Base-by-base conservation (phyloP, 148 eudicot genomes). In the Linanthus parryae region DNA sequence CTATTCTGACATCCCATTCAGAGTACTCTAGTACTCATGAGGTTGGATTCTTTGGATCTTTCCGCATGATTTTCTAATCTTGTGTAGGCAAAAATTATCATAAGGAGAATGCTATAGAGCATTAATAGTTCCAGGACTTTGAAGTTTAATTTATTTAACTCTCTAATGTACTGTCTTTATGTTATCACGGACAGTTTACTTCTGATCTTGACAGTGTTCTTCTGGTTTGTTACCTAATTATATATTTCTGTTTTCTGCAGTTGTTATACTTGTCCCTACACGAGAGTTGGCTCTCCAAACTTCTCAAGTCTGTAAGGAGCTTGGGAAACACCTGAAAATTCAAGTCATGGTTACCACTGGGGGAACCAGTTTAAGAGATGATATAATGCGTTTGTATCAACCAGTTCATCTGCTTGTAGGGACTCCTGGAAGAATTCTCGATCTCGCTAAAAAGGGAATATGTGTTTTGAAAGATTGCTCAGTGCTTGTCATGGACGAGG, bases 201-300 rank as follows among this genome's bases (percentile, higher is more conserved):
- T n/a, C n/a, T n/a, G n/a, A n/a, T n/a, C n/a, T n/a, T n/a, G n/a
- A n/a, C n/a, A n/a, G n/a, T n/a, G n/a, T n/a, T n/a, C n/a, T n/a
- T n/a, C n/a, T n/a, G n/a, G n/a, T n/a, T n/a, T n/a, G n/a, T n/a
- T n/a, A n/a, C n/a, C n/a, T n/a, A n/a, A n/a, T n/a, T n/a, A n/a
- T n/a, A n/a, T n/a, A 45, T 21, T 16, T 10, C 16, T 40, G 17
- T 54, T 31, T 3, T 34, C 8, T 58, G 69, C 91, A 85, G 97
- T 64, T 73, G 85, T 82, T 54, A 89, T 89, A 48, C 81, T 89
- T 50, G 97, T 85, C 53, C 97, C 97, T 33, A 85, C 95, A 6
- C 68, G 97, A 73, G 97, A 89, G 62, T 61, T 89, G 72, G 97
- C 97, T 38, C 84, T 89, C 43, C 97, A 89, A 66, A 89, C 97